Base-by-base conservation (phyloP, 768 basidiomycete species). In the Mrakia gelida region DNA sequence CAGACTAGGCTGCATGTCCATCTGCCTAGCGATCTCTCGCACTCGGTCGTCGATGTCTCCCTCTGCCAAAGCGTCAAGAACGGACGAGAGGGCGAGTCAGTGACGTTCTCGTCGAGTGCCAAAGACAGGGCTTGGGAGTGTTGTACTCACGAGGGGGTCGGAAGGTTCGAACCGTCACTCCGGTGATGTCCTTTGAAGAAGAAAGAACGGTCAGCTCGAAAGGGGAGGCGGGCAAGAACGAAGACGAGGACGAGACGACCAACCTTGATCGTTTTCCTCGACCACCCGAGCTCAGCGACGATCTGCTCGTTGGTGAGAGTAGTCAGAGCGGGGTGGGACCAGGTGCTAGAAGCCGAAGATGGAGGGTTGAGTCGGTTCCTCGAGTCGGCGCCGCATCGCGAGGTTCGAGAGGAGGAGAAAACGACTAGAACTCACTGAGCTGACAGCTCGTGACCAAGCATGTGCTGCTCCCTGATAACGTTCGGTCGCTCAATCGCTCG, bases 231-330 rank as follows among this genome's bases (percentile, higher is more conserved):
- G 41, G 90, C 92, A 91, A 84, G 87, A 89, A 80, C 89, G 89
- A 34, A 8, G 8, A 92, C 92, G 0, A 91, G 86, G 28, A 87
- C 86, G 77, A 86, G 93, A 49, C 90, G 85, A 67, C 92, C 88
- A 82, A 94, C 92, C 82, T 90, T 90, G 84, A 96, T 94, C 76
- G 91, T 87, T 85, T 95, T 91, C 85, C 88, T 91, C 6, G 91
- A 88, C 93, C 93, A 96, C 3, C 92, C 93, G 52, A 96, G 86
- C 83, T 95, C 93, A 62, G 93, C 93, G 78, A 95, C 92, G 81
- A 94, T 89, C 81, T 92, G 88, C 82, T 88, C 90, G 81, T 89
- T 97, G 63, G 92, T 90, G 77, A 91, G 85, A 0, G 91, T 91
- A 59, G 92, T 62, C 28, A 67, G 49, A 18, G 52, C 16, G 16